These are phyloP conservation scores for Dactylellina haptotyla DNA, from an alignment of 2,329 filamentous ascomycete species.

Conservation along the genomic window DNA sequence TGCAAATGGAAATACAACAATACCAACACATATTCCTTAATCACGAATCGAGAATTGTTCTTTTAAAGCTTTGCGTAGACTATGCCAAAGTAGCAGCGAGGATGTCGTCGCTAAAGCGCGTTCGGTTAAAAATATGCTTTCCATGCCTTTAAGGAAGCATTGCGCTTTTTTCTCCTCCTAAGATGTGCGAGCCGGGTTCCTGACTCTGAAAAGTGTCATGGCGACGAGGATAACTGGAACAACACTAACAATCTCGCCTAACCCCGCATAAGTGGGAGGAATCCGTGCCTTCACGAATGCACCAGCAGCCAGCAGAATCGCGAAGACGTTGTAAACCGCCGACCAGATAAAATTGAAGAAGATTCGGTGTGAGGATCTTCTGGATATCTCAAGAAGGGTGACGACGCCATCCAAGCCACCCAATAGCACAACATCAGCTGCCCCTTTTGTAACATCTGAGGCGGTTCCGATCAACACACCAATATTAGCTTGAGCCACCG, in stretches of 20 bases:
- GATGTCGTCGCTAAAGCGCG: too few species aligned
- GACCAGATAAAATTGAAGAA: conserved; percentile 77
- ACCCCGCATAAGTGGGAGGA: conserved; percentile 72
- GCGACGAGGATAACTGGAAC: conserved; percentile 73
- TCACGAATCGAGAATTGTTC: too few species aligned
- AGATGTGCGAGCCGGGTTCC: too few species aligned
- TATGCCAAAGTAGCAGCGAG: too few species aligned
- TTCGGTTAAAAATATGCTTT: too few species aligned
- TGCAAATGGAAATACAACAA: too few species aligned
- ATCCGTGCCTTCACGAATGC: conserved; percentile 70
- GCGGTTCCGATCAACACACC: conserved; percentile 74
- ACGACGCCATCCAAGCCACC: conserved; percentile 69
- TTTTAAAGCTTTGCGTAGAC: too few species aligned
- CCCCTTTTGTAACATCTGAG: conserved; percentile 73
- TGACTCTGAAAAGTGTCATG: conserved; percentile 16
- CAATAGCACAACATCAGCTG: conserved; percentile 76
- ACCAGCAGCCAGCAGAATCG: conserved; percentile 73
- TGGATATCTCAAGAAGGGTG: conserved; percentile 68
- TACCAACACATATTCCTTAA: too few species aligned
- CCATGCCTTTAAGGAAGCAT: too few species aligned
- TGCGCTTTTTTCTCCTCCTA: too few species aligned
- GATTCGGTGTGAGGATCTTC: conserved; percentile 64
- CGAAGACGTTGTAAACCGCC: conserved; percentile 75
- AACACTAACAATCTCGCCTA: conserved; percentile 79
- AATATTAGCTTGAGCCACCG: conserved; percentile 75